Conservation (phyloP, 1,284 basidiomycete genomes). For the Schizophyllum commune region DNA sequence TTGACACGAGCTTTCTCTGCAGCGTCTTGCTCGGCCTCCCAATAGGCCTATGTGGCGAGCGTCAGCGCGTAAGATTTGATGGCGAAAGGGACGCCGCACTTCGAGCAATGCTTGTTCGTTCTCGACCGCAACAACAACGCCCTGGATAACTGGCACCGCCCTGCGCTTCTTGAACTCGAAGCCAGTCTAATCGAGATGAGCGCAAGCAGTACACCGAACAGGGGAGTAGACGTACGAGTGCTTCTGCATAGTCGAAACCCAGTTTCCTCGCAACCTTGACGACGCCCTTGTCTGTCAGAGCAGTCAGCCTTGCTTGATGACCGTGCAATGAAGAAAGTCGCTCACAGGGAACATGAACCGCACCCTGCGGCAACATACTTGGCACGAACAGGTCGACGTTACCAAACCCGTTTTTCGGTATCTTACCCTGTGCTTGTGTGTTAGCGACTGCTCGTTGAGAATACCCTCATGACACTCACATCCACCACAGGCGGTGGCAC, state of each 20-base stretch:
- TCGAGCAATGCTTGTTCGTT: constrained; percentile 74
- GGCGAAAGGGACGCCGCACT: constrained; percentile 33
- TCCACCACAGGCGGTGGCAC: constrained; percentile 74
- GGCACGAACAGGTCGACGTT: constrained; percentile 96
- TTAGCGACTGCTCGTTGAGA: constrained; percentile 6
- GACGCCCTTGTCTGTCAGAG: constrained; percentile 67
- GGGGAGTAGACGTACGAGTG: constrained; percentile 56
- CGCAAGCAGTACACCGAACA: constrained; percentile 3
- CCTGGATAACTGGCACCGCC: constrained; percentile 80
- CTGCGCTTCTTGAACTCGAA: constrained; percentile 94
- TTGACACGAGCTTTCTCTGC: constrained; percentile 74
- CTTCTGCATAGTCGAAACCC: constrained; percentile 88
- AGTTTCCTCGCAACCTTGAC: constrained; percentile 86
- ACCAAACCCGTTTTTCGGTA: constrained; percentile 94
- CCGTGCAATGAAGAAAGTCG: constrained; percentile 15
- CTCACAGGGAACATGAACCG: constrained; percentile 83
- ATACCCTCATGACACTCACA: constrained; percentile 37
- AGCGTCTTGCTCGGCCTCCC: constrained; percentile 72
- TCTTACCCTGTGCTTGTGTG: constrained; percentile 56
- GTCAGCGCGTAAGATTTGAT: constrained; percentile 5
- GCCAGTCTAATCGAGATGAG: constrained; percentile 49
- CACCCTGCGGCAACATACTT: constrained; percentile 89
- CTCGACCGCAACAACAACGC: constrained; percentile 83
- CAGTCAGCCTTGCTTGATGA: constrained; percentile 3
- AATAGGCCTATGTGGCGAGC: constrained; percentile 57